These are phyloP conservation scores for Pseudogymnoascus sp. DNA, from an alignment of 2,329 filamentous ascomycete genomes.

Conservation along the genomic window DNA sequence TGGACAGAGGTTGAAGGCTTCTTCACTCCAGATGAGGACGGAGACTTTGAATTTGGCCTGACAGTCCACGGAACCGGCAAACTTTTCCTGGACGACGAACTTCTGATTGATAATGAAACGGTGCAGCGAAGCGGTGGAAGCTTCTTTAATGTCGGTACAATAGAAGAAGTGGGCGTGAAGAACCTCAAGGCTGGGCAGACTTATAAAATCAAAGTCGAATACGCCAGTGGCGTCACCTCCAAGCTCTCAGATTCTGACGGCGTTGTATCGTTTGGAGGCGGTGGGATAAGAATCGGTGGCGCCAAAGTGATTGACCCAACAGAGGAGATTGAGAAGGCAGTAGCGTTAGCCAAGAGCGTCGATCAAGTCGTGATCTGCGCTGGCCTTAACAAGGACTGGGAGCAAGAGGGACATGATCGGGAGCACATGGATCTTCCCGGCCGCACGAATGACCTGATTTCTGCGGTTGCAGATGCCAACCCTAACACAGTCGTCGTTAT, in stretches of 20 bases:
- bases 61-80: slow-evolving; percentile 29
- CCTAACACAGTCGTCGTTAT: slow-evolving; percentile 53
- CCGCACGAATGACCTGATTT: slow-evolving; percentile 34
- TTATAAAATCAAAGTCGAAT: slow-evolving; percentile 30
- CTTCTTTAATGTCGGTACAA: slow-evolving; percentile 26
- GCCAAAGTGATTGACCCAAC: slow-evolving; percentile 48
- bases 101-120: slow-evolving; percentile 32
- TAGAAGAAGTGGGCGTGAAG: slow-evolving; percentile 22
- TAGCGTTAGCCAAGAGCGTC: slow-evolving; percentile 56
- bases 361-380: slow-evolving; percentile 72
- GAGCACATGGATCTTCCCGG: slow-evolving; percentile 23
- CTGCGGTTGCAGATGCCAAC: slow-evolving; percentile 47
- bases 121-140: slow-evolving; percentile 25
- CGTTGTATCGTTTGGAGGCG: slow-evolving; percentile 42
- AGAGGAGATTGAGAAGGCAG: slow-evolving; percentile 58
- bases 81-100: slow-evolving; percentile 31
- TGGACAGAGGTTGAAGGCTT: slow-evolving; percentile 34
- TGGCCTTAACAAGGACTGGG: slow-evolving; percentile 53
- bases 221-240: slow-evolving; percentile 46
- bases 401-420: slow-evolving; percentile 29
- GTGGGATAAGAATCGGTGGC: slow-evolving; percentile 56
- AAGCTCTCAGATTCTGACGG: slow-evolving; percentile 44
- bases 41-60: slow-evolving; percentile 29
- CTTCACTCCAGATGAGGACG: slow-evolving; percentile 25
- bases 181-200: slow-evolving; percentile 17